A percentile compares a stretch with the other conserved stretches of the same genome.
Evolutionary conservation across 2,329 filamentous ascomycete species (phyloP).

Genomic region (Aureobasidium sp.): DNA sequence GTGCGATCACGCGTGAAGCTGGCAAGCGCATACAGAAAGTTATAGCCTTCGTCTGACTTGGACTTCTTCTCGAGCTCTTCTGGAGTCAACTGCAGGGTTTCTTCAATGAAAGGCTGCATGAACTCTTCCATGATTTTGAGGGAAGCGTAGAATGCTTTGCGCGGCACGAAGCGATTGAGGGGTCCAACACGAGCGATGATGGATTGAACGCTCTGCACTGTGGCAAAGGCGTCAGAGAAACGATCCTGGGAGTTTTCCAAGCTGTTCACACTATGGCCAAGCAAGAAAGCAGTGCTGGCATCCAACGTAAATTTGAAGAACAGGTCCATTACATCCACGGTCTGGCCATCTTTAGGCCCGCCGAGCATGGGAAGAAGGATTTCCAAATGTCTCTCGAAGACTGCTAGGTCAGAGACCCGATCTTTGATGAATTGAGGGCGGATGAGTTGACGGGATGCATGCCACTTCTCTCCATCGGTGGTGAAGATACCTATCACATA

Average conservation of each 20-base stretch:
- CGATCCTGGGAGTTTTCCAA: slow-evolving; percentile 48
- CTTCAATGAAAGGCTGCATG: slow-evolving; percentile 68
- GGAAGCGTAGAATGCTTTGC: slow-evolving; percentile 51
- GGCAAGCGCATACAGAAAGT: slow-evolving; percentile 79
- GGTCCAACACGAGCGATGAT: slow-evolving; percentile 57
- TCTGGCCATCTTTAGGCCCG: slow-evolving; percentile 28
- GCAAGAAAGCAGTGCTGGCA: slow-evolving; percentile 75
- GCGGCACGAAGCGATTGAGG: slow-evolving; percentile 54
- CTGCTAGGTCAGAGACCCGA: slow-evolving; percentile 69
- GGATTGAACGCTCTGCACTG: slow-evolving; percentile 67
- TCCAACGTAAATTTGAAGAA: slow-evolving; percentile 84
- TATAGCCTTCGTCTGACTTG: slow-evolving; percentile 64
- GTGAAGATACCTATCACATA: slow-evolving; percentile 44
- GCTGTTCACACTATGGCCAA: slow-evolving; percentile 64
- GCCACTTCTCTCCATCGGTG: slow-evolving; percentile 73
- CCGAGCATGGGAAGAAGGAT: slow-evolving; percentile 59
- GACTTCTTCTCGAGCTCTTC: slow-evolving; percentile 65
- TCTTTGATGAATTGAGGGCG: slow-evolving; percentile 81
- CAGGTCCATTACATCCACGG: slow-evolving; percentile 63
- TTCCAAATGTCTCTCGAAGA: slow-evolving; percentile 71
- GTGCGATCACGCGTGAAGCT: slow-evolving; percentile 60
- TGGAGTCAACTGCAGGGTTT: slow-evolving; percentile 57
- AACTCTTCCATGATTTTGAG: slow-evolving; percentile 66
- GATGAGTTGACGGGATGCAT: slow-evolving; percentile 69
- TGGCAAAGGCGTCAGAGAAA: slow-evolving; percentile 75